These are phyloP conservation scores for Hyparrhenia diplandra DNA, from an alignment of 176 grass and related monocot species.

Conservation along the genomic window DNA sequence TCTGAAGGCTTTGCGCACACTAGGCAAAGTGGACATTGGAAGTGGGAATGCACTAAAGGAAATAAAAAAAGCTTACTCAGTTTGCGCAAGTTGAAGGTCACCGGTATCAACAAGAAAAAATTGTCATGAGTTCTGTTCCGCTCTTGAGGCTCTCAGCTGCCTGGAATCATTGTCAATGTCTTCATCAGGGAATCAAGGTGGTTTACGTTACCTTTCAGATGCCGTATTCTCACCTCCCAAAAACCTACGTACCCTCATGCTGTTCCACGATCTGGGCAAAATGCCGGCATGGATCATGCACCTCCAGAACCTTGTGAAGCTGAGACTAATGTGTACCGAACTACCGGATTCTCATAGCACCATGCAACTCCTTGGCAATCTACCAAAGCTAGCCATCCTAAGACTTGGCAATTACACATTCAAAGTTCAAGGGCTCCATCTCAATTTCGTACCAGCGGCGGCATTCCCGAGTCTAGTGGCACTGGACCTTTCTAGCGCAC, in stretches of 20 bases:
- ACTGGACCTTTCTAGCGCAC: not conserved
- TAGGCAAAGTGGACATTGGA: not conserved
- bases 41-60: not conserved
- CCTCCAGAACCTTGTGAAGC: not conserved
- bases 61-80: not conserved
- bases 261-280: not conserved
- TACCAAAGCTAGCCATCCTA: not conserved
- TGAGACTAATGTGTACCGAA: not conserved
- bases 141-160: not conserved
- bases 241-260: not conserved
- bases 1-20: not conserved
- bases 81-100: not conserved
- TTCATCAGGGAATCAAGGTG: fast-evolving
- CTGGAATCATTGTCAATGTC: not conserved
- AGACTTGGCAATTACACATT: fast-evolving
- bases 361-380: not conserved
- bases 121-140: not conserved
- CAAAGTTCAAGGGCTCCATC: not conserved
- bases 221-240: not conserved
- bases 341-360: not conserved
- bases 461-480: not conserved
- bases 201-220: not conserved
- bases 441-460: not conserved
- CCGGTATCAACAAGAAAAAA: not conserved
- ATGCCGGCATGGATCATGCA: not conserved